Conservation (phyloP, 75 land plant genomes). For the Sequoia sempervirens region DNA sequence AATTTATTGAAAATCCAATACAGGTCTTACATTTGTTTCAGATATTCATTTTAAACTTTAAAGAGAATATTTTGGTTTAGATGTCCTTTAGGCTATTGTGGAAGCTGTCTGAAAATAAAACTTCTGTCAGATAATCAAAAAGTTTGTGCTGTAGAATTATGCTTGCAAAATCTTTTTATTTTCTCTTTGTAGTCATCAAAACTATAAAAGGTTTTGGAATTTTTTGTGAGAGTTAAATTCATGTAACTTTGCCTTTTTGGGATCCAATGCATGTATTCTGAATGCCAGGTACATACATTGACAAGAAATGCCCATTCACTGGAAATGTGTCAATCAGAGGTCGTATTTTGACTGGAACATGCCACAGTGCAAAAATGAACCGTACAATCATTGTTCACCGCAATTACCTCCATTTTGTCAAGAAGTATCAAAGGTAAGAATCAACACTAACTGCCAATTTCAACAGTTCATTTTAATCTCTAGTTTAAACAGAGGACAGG, state of each 20-base stretch:
- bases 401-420: conserved; percentile 46
- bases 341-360: conserved; percentile 39
- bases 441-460: background rate
- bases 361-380: conserved; percentile 41
- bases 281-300: conserved; percentile 44
- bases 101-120: background rate
- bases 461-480: background rate
- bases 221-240: too few species aligned
- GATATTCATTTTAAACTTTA: background rate
- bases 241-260: too few species aligned
- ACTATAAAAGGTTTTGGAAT: too few species aligned
- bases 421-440: conserved; percentile 42
- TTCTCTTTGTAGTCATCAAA: too few species aligned
- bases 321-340: conserved; percentile 55
- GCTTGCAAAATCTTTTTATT: too few species aligned
- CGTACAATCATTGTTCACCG: conserved; percentile 44
- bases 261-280: background rate
- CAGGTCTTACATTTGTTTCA: background rate
- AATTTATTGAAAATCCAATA: background rate
- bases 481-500: background rate
- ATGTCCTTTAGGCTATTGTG: background rate
- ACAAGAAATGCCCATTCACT: conserved; percentile 60
- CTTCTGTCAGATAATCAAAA: background rate
- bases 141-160: too few species aligned
- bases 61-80: background rate